Evolutionary conservation across 2,329 filamentous ascomycete species (phyloP), one percentile per base, ranked within the genome.

Genomic region (Cordyceps fumosorosea): DNA sequence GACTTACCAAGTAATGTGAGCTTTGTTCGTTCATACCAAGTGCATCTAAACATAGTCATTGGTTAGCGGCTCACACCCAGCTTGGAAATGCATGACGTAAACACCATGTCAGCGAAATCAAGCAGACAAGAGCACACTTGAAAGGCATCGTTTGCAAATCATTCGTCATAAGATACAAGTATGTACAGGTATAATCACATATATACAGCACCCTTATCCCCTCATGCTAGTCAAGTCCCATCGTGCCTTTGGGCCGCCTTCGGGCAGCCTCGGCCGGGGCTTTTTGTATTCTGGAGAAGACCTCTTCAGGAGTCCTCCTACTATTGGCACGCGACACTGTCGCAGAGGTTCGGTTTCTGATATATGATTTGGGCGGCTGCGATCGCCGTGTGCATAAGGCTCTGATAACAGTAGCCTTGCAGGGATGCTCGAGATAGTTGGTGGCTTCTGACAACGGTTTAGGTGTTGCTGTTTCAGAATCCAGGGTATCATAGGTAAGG

Each of bases 211-310:
- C 63, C 67, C 68, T 69, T 68, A 52, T 65, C 69, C 64, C 67
- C 67, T 67, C 64, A 42, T 70, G 69, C 74, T 78, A 78, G 69
- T 74, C 73, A 69, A 73, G 60, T 68, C 74, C 73, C 67, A 74
- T 78, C 65, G 75, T 75, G 64, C 72, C 72, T 65, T 73, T 77
- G 1, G 74, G 72, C 69, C 77, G 76, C 63, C 73, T 75, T 67
- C 78, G 74, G 58, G 68, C 65, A 29, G 71, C 65, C 64, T 81
- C 79, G 62, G 75, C 69, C 63, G 71, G 69, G 60, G 76, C 69
- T 68, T 84, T 84, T 64, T 79, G 79, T 66, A 84, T 76, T 65
- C 78, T 79, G 60, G 78, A 78, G 45, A 76, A 64, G 62, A 73
- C 69, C 68, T 79, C 76, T 54, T 80, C 80, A 37, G 78, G 80